phyloP scores from a whole-genome alignment of 257 asterid species.

The Solanum dulcamara region DNA sequence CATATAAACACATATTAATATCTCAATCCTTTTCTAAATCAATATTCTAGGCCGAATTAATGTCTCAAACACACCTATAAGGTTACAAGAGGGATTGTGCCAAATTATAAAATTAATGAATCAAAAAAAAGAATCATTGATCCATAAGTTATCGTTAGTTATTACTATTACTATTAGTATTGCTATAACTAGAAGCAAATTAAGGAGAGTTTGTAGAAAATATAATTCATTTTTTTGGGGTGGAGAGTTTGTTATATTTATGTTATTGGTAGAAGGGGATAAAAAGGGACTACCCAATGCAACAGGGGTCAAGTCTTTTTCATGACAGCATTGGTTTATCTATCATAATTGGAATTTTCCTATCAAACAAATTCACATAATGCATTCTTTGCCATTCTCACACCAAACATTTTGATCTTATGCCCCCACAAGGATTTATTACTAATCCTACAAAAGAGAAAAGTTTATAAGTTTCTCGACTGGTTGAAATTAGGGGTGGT shows the following conservation, averaged over 20 bases:
- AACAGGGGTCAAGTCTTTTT: slow-evolving; percentile 38
- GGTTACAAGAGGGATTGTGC: not conserved
- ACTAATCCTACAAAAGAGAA: not conserved
- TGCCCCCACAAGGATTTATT: slow-evolving; percentile 16
- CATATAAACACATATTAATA: not conserved
- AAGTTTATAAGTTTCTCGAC: not conserved
- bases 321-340: slow-evolving; percentile 33
- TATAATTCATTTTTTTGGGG: accelerated
- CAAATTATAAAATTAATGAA: not conserved
- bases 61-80: not conserved
- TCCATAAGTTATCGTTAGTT: not conserved
- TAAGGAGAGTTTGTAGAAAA: not conserved
- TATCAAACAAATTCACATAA: slow-evolving; percentile 24
- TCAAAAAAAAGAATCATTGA: not conserved
- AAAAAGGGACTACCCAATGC: slow-evolving; percentile 10
- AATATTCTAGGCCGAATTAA: not conserved
- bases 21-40: not conserved
- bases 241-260: not conserved
- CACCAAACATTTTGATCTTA: slow-evolving; percentile 3
- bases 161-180: too few species aligned
- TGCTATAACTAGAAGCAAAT: too few species aligned
- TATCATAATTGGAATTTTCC: slow-evolving; percentile 19
- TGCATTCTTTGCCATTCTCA: not conserved
- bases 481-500: not conserved
- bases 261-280: not conserved